Conservation (phyloP, 23 red algal genomes). For the Gracilariopsis chorda region DNA sequence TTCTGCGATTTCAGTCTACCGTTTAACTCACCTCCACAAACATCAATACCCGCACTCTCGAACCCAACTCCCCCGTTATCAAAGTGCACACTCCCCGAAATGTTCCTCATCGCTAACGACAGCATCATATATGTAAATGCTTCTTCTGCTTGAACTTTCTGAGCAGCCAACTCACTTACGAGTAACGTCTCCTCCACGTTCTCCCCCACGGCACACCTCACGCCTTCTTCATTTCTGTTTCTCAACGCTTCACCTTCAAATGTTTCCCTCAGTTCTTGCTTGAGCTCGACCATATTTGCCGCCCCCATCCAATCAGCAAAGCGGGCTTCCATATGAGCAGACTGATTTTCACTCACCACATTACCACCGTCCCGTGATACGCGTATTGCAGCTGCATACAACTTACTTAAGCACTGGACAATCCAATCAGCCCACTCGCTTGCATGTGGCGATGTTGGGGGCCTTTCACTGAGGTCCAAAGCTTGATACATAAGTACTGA, state of each 20-base stretch:
- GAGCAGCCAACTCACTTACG: not conserved
- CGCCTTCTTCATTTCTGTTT: not conserved
- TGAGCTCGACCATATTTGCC: not conserved
- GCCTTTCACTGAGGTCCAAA: not conserved
- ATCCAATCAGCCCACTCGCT: not conserved
- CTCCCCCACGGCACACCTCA: not conserved
- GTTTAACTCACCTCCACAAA: constrained; percentile 14
- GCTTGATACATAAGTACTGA: constrained; percentile 2
- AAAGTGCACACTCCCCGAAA: not conserved
- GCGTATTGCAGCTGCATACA: not conserved
- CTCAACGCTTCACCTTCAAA: not conserved
- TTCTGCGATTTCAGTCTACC: constrained; percentile 36
- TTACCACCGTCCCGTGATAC: not conserved
- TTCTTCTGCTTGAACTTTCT: not conserved
- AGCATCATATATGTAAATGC: constrained; percentile 34
- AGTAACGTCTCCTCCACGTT: not conserved
- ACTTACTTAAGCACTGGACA: not conserved
- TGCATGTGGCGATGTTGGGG: not conserved
- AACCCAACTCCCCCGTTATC: not conserved
- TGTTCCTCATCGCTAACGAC: not conserved
- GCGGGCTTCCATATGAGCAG: not conserved
- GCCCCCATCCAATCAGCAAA: constrained; percentile 20
- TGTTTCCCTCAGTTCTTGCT: not conserved
- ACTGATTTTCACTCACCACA: not conserved
- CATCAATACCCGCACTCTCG: constrained; percentile 1